Conservation (phyloP, 2,329 filamentous ascomycete species). For the Colletotrichum tamarilloi region DNA sequence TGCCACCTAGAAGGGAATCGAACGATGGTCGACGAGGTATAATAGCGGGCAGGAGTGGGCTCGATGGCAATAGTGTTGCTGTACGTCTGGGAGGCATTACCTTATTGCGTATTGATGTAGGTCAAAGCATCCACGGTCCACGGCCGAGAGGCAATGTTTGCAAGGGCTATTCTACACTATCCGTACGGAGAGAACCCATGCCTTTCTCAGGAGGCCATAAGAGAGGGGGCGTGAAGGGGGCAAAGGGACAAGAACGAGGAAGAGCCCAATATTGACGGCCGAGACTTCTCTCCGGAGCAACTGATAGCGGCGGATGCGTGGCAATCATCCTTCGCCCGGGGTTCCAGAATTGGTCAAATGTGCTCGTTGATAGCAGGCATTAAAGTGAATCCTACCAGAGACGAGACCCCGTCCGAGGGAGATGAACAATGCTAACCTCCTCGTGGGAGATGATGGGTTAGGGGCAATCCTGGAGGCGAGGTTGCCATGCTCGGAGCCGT, state of each 20-base stretch:
- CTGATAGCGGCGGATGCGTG: background rate
- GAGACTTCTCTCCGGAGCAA: constrained; percentile 1
- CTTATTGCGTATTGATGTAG: constrained; percentile 1
- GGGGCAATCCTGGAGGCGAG: background rate
- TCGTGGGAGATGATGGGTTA: background rate
- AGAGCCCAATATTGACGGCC: constrained; percentile 5
- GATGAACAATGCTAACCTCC: constrained; percentile 26
- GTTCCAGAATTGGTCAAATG: background rate
- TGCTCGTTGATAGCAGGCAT: constrained; percentile 3
- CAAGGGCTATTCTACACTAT: constrained; percentile 15
- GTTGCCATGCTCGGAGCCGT: background rate
- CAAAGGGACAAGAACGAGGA: background rate
- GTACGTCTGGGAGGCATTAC: background rate
- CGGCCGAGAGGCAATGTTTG: constrained; percentile 11
- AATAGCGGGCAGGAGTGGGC: background rate
- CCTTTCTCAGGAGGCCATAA: background rate
- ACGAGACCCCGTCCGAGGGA: constrained; percentile 8
- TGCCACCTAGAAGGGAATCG: constrained; percentile 8
- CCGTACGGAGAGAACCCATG: background rate
- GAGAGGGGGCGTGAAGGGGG: constrained; percentile 4
- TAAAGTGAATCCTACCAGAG: background rate
- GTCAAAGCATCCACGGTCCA: constrained; percentile 12
- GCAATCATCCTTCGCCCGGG: constrained; percentile 9
- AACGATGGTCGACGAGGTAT: constrained; percentile 15
- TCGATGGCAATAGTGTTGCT: constrained; percentile 8